Base-by-base conservation (phyloP, 306 rosid genomes). In the Cucurbita ficifolia region DNA sequence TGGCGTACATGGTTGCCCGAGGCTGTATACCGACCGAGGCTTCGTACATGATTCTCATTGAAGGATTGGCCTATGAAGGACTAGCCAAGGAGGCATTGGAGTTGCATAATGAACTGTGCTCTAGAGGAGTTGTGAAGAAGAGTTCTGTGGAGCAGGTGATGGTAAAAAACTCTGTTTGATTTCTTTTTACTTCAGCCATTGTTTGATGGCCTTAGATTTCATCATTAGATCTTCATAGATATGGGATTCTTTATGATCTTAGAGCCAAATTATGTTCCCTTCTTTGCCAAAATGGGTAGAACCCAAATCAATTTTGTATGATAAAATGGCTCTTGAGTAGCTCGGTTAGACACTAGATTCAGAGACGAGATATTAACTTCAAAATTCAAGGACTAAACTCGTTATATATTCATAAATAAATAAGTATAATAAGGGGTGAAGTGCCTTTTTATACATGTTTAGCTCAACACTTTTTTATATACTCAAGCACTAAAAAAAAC, bases 41-140 rank as follows among this genome's bases (percentile, higher is more conserved):
- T 71, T 86, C 99, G 1, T 94, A 94, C 77, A 88, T 94, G 40
- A 88, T 89, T 84, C 99, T 94, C 63, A 84, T 94, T 50, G 96
- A 88, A 83, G 97, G 97, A 82, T 79, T 94, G 73, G 96, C 99
- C 11, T 79, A 81, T 75, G 97, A 95, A 84, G 99, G 99, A 43
- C 80, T 95, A 1, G 90, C 88, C 10, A 86, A 85, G 78, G 97
- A 95, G 63, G 99, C 97, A 63, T 72, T 95, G 85, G 89, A 79
- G 81, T 78, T 95, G 52, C 74, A 89, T 49, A 83, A 82, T 74
- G 91, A 91, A 78, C 72, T 95, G 81, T 78, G 85, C 80, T 79
- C 80, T 77, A 86, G 83, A 81, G 97, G 97, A 57, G 82, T 85
- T 75, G 85, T 95, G 84, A 91, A 84, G 90, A 86, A 81, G 84